Percentiles rank a stretch among this genome's conserved stretches.
Conservation (phyloP, 257 asterid genomes). For the Solanum dulcamara region DNA sequence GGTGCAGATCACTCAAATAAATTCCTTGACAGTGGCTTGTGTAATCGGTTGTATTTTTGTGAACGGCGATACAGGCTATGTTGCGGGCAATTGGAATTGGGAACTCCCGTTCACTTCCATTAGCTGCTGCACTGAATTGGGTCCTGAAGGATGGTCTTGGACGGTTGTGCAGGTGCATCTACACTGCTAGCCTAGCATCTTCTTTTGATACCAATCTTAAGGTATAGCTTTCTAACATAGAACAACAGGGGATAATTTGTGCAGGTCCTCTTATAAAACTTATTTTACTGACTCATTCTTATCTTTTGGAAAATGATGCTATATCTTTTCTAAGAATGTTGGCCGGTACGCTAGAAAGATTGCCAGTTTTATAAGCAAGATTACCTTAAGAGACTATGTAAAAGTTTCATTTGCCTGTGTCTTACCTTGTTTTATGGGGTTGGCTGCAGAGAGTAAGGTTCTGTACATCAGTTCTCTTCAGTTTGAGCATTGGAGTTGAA, state of each 20-base stretch:
- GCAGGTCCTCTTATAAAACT: neutral
- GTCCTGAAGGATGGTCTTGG: conserved; percentile 97
- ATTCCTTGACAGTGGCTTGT: neutral
- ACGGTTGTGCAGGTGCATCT: conserved; percentile 80
- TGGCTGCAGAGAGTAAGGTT: conserved; percentile 82
- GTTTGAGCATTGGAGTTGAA: conserved; percentile 90
- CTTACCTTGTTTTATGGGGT: conserved; percentile 14
- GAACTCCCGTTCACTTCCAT: conserved; percentile 70
- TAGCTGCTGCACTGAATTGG: conserved; percentile 98
- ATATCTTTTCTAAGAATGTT: neutral
- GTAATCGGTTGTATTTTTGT: conserved; percentile 8
- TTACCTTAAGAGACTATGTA: neutral
- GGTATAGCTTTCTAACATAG: conserved; percentile 24
- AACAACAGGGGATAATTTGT: neutral
- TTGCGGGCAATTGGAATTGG: conserved; percentile 97
- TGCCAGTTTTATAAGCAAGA: neutral
- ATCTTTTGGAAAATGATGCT: neutral
- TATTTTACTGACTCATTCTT: neutral
- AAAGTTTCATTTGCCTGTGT: neutral
- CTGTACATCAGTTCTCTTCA: conserved; percentile 73
- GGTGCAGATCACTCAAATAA: neutral
- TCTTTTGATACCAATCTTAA: conserved; percentile 92
- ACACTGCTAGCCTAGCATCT: conserved; percentile 90
- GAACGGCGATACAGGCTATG: conserved; percentile 54
- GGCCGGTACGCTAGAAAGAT: neutral